Conservation (phyloP, 352 stramenopile species). For the Pythium folliculosum region DNA sequence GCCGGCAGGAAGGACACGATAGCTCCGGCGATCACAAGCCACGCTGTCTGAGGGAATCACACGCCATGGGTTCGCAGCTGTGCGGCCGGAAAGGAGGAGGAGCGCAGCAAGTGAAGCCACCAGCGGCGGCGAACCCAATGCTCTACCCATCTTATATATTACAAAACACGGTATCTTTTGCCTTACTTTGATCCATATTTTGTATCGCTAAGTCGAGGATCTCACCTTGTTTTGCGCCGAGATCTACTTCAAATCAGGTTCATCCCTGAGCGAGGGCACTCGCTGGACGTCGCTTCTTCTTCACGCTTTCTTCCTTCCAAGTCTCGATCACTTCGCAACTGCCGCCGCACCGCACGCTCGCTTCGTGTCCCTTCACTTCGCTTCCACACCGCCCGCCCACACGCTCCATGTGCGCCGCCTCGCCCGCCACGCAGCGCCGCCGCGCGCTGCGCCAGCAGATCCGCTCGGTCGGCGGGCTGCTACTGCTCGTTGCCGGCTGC, state of each 20-base stretch:
- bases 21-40: too few species aligned
- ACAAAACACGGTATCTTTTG: slow-evolving; percentile 5
- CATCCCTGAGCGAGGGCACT: background rate
- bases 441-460: slow-evolving; percentile 21
- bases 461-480: slow-evolving; percentile 15
- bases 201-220: background rate
- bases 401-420: slow-evolving; percentile 2
- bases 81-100: too few species aligned
- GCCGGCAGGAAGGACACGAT: background rate
- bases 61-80: background rate
- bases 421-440: background rate
- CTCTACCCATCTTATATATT: background rate
- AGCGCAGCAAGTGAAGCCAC: too few species aligned
- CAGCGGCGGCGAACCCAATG: too few species aligned
- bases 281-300: background rate
- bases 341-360: too few species aligned
- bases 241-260: background rate
- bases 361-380: background rate
- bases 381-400: background rate
- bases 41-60: background rate
- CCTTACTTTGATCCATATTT: background rate
- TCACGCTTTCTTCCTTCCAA: background rate
- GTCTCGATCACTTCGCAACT: background rate
- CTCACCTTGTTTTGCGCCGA: background rate
- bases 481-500: slow-evolving; percentile 17